Evolutionary conservation across 768 basidiomycete species (phyloP).

Genomic region (Artomyces pyxidatus): DNA sequence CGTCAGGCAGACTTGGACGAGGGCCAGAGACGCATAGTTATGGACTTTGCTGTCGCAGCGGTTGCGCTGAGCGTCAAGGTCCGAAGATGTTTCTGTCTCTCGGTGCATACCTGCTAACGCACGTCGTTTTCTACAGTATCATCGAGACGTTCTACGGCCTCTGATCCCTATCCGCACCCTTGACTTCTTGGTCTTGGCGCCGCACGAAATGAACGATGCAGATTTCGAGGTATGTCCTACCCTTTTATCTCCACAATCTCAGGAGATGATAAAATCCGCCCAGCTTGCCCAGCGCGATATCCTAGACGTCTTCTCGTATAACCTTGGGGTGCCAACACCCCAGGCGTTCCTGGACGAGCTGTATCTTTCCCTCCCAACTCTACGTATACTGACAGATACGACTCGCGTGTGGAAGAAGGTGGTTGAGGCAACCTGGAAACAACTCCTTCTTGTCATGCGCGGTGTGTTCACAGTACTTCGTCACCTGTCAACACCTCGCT

Average conservation of each 20-base stretch:
- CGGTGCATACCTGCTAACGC: neutral
- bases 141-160: slow-evolving; percentile 10
- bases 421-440: slow-evolving; percentile 7
- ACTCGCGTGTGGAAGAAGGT: slow-evolving; percentile 6
- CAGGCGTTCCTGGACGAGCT: slow-evolving; percentile 12
- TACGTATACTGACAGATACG: slow-evolving; percentile 1
- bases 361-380: slow-evolving; percentile 4
- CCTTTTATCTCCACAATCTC: neutral
- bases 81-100: no score
- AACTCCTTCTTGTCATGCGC: slow-evolving; percentile 6
- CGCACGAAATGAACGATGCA: slow-evolving; percentile 7
- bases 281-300: slow-evolving; percentile 12
- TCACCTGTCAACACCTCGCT: neutral
- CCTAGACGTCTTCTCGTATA: slow-evolving; percentile 8
- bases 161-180: slow-evolving; percentile 10
- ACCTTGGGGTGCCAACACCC: slow-evolving; percentile 10
- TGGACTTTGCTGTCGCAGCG: slow-evolving; percentile 15
- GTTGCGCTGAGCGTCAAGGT: slow-evolving; percentile 16
- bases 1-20: neutral
- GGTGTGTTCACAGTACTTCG: slow-evolving; percentile 1
- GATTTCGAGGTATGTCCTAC: slow-evolving; percentile 12
- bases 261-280: neutral
- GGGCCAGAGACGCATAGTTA: neutral
- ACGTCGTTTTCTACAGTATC: neutral
- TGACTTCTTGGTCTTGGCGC: slow-evolving; percentile 12